Conservation (phyloP, 495 filamentous ascomycete genomes). For the Penicillium cinerascens region DNA sequence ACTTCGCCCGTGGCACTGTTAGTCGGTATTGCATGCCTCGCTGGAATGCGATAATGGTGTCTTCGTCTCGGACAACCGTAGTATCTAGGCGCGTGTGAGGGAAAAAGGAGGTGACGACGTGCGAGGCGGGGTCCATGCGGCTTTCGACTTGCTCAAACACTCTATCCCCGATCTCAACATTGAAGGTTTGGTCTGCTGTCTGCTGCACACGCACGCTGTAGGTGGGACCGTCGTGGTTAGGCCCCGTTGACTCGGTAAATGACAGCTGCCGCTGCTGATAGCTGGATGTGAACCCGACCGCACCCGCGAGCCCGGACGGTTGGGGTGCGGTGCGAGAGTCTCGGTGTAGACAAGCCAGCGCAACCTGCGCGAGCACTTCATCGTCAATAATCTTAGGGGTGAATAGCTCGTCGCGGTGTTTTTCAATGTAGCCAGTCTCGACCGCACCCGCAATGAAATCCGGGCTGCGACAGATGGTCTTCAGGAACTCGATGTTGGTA, state of each 20-base stretch:
- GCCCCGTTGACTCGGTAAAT: constrained; percentile 40
- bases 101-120: constrained; percentile 57
- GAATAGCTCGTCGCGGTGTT: constrained; percentile 75
- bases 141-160: constrained; percentile 46
- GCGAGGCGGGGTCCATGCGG: constrained; percentile 32
- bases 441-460: constrained; percentile 85
- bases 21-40: constrained; percentile 74
- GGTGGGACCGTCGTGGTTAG: constrained; percentile 31
- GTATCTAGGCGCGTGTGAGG: constrained; percentile 76
- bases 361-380: constrained; percentile 79
- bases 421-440: constrained; percentile 94
- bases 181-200: constrained; percentile 57
- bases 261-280: constrained; percentile 54
- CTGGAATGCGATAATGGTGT: constrained; percentile 77
- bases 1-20: constrained; percentile 61
- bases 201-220: constrained; percentile 69
- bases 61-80: constrained; percentile 67
- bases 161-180: constrained; percentile 56
- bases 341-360: constrained; percentile 62
- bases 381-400: constrained; percentile 46
- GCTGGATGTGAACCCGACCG: constrained; percentile 51
- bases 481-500: constrained; percentile 97
- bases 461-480: constrained; percentile 72
- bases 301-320: constrained; percentile 24
- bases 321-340: constrained; percentile 19